Percentiles rank a stretch among this genome's conserved stretches.
These are phyloP conservation scores for Linanthus parryae DNA, from an alignment of 148 eudicot species.

Conservation along the genomic window DNA sequence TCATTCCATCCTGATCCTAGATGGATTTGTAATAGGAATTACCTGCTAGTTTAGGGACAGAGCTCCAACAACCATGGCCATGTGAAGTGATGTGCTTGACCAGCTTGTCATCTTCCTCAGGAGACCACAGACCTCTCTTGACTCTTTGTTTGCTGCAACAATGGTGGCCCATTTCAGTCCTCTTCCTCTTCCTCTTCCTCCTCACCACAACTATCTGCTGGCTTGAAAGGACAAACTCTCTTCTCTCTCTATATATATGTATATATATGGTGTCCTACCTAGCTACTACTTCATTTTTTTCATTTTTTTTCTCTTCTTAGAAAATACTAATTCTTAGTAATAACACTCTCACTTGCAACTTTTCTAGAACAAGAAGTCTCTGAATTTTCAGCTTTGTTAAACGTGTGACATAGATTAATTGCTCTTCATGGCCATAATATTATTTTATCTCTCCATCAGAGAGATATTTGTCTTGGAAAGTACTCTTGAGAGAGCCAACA, in stretches of 20 bases:
- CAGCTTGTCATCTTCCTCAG: conserved; percentile 48
- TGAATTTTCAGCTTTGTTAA: conserved; percentile 2
- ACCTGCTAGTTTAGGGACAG: conserved; percentile 50
- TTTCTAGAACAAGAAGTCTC: conserved; percentile 6
- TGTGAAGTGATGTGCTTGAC: conserved; percentile 34
- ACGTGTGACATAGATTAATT: conserved; percentile 3
- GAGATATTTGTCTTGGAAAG: too few relatives aligned
- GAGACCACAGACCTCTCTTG: conserved; percentile 51
- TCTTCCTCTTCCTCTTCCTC: too few relatives aligned
- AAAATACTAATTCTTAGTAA: neutral
- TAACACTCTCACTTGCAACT: neutral
- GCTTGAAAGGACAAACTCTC: too few relatives aligned
- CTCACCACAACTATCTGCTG: too few relatives aligned
- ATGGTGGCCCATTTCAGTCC: conserved; percentile 35
- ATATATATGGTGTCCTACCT: neutral
- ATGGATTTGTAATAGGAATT: neutral
- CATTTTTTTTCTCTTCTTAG: neutral
- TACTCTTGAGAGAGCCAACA: too few relatives aligned
- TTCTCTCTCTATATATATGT: neutral
- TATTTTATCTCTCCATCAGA: too few relatives aligned
- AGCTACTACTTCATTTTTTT: conserved; percentile 1
- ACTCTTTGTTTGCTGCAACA: conserved; percentile 50
- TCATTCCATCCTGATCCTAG: too few relatives aligned
- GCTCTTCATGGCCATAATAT: too few relatives aligned
- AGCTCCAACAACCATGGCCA: conserved; percentile 57